Base-by-base conservation (phyloP, 257 asterid species). In the Cordia subcordata region DNA sequence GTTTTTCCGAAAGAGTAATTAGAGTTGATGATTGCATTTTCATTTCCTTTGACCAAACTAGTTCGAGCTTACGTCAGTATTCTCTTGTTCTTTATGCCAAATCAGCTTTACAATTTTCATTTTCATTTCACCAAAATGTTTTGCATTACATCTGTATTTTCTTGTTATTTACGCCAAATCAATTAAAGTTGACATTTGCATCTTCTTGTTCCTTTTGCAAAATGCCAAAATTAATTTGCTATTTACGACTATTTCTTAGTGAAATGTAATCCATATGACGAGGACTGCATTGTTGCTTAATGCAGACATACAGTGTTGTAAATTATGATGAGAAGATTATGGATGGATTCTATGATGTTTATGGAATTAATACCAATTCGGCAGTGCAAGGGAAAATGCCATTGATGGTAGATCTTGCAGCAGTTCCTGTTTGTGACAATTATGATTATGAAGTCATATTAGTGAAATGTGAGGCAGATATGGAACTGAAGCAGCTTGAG, bases 321-420 rank as follows among this genome's bases (percentile, higher is more conserved):
- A 87, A 87, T 80, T 93, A 86, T 44, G 95, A 81, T 17, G 97
- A 93, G 78, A 90, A 80, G 75, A 90, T 93, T 68, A 66, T 81
- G 57, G 99, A 93, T 67, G 99, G 94, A 60, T 93, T 93, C 80
- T 93, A 89, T 73, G 99, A 93, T 76, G 87, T 89, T 55, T 77
- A 81, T 75, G 95, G 96, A 72, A 68, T 77, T 55, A 81, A 75
- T 73, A 78, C 97, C n/a, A 82, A 72, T 68, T 68, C 72, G 66
- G 73, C 58, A 72, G 73, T 66, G 39, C 95, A 79, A 62, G 82
- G 79, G 35, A 83, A 89, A 75, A 78, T 93, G 88, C 96, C 99
- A 37, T 73, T 85, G 20, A 55, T 93, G 52, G 72, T 55, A 55
- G 96, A 93, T 69, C 94, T 89, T 58, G 81, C 81, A 72, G 79